Evolutionary conservation across 2,329 filamentous ascomycete species (phyloP), one percentile per base, ranked within the genome.

Genomic region (Alternaria ventricosa): DNA sequence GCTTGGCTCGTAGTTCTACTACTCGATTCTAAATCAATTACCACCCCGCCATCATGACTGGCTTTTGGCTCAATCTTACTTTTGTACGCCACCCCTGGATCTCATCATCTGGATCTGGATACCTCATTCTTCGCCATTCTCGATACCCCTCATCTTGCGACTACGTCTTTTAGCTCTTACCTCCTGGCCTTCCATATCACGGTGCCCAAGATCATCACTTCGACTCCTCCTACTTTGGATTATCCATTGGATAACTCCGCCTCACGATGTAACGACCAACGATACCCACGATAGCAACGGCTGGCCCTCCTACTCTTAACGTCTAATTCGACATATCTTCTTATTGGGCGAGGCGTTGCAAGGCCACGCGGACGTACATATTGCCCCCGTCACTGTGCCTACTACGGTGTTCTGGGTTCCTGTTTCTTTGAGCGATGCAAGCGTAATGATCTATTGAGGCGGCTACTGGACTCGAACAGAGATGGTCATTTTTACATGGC

Each of bases 241-340:
- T 13, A 53, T 72, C 67, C 63, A 43, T 57, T 67, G 67, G 68
- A 70, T 68, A 63, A 57, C 70, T 63, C 67, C 61, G 28, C 65
- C 63, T 74, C 64, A 78, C 70, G 74, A 78, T 69, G 74, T 76
- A 69, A 78, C 73, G 76, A 78, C 68, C 64, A 76, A 78, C 69
- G 76, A 78, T 77, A 78, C 76, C 76, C 76, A 77, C 70, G 73
- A 75, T 64, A 73, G 61, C 67, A 68, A 74, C 65, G 69, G 74
- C 71, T 71, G 68, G 63, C 64, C 65, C 65, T 69, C 55, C 60
- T 69, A 69, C 65, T 60, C 51, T 64, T 69, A 72, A 66, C 66
- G 65, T 69, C 64, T 73, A 68, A 71, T 71, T 66, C 57, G 57
- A 68, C 67, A 69, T 60, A 64, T 45, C 43, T 67, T 67, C 61